phyloP scores from a whole-genome alignment of 2,329 filamentous ascomycete genomes.

The Drechslerella dactyloides region DNA sequence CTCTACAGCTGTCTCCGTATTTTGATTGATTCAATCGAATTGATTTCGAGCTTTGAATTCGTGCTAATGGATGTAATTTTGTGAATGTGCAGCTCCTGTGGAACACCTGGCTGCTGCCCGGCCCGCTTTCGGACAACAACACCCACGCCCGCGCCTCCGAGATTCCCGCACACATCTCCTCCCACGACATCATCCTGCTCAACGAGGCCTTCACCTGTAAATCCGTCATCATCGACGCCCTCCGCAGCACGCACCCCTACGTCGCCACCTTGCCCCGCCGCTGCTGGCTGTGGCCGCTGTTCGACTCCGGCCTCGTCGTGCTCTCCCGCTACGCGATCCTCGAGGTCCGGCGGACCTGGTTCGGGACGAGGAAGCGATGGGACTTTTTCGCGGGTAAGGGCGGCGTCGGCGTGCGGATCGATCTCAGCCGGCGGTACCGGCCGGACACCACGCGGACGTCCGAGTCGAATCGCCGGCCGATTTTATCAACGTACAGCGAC shows the following conservation, averaged over 20 bases:
- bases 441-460: conserved; percentile 12
- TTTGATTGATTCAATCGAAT: too few relatives aligned
- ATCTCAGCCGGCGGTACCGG: conserved; percentile 33
- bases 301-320: conserved; percentile 42
- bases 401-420: conserved; percentile 31
- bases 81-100: conserved; percentile 33
- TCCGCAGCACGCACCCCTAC: conserved; percentile 34
- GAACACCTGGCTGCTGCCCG: conserved; percentile 47
- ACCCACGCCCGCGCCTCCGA: conserved; percentile 33
- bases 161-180: conserved; percentile 31
- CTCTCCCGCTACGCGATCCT: conserved; percentile 44
- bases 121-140: conserved; percentile 44
- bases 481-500: conserved; percentile 14
- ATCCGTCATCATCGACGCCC: conserved; percentile 38
- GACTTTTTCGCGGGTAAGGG: conserved; percentile 46
- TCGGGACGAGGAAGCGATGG: conserved; percentile 35
- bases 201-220: conserved; percentile 44
- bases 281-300: conserved; percentile 48
- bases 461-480: conserved; percentile 18
- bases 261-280: conserved; percentile 42
- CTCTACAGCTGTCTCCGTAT: background rate
- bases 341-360: conserved; percentile 35
- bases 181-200: conserved; percentile 43
- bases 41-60: too few relatives aligned
- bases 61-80: too few relatives aligned